These are phyloP conservation scores for Decorospora gaudefroyi DNA, from an alignment of 2,329 filamentous ascomycete species.

Conservation along the genomic window DNA sequence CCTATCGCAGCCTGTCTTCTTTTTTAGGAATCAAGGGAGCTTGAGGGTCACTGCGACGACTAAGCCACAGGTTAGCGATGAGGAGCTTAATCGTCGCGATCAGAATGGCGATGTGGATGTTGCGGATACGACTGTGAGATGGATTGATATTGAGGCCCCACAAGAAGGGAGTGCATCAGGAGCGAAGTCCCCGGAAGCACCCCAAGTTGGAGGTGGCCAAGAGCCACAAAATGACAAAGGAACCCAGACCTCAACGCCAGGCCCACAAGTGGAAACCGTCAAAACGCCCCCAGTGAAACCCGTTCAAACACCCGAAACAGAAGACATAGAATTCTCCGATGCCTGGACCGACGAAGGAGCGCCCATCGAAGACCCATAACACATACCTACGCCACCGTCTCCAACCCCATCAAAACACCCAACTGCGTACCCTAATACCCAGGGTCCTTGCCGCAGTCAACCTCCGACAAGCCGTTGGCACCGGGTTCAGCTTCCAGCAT, in stretches of 20 bases:
- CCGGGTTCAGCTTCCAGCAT: slow-evolving; percentile 12
- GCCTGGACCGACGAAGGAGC: slow-evolving; percentile 3
- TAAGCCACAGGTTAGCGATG: background rate
- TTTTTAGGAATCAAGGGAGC: slow-evolving; percentile 22
- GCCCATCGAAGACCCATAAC: background rate
- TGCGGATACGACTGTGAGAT: background rate
- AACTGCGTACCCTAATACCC: slow-evolving; percentile 6
- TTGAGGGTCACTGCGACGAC: background rate
- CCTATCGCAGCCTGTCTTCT: slow-evolving; percentile 25
- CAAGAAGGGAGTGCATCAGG: too few relatives aligned
- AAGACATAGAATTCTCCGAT: slow-evolving; percentile 7
- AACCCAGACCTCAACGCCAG: too few relatives aligned
- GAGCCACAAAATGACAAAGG: too few relatives aligned
- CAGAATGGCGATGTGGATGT: background rate
- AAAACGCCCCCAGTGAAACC: too few relatives aligned
- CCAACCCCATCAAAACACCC: background rate
- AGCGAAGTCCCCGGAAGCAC: background rate
- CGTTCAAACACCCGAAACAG: too few relatives aligned
- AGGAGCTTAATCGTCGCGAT: slow-evolving; percentile 5
- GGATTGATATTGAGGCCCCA: background rate
- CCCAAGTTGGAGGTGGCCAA: too few relatives aligned
- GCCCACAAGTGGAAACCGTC: too few relatives aligned
- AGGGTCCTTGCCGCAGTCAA: slow-evolving; percentile 16
- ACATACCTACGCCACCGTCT: slow-evolving; percentile 1
- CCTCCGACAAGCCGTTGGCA: slow-evolving; percentile 3